Percentiles rank a stretch among this genome's conserved stretches.
Conservation (phyloP, 2,329 filamentous ascomycete species). For the Colletotrichum trifolii region DNA sequence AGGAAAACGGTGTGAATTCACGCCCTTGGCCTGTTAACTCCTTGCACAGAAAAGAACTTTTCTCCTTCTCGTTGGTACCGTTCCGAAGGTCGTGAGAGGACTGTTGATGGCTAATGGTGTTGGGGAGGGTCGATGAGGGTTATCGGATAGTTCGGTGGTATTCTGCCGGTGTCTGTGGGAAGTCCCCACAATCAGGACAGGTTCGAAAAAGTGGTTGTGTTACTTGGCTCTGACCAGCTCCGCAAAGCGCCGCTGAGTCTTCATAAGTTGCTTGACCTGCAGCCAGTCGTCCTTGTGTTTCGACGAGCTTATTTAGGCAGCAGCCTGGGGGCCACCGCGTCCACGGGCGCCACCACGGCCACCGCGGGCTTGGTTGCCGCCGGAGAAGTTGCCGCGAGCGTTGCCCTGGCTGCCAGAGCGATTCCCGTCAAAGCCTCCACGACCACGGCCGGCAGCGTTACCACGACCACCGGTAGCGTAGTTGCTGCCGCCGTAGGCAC, state of each 20-base stretch:
- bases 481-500: constrained; percentile 76
- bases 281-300: too few relatives aligned
- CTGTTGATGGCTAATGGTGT: constrained; percentile 1
- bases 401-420: constrained; percentile 65
- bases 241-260: too few relatives aligned
- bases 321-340: constrained; percentile 67
- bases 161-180: background rate
- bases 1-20: constrained; percentile 33
- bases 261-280: too few relatives aligned
- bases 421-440: constrained; percentile 71
- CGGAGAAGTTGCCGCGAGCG: constrained; percentile 75
- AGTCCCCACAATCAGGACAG: background rate
- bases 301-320: constrained; percentile 33
- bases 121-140: background rate
- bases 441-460: constrained; percentile 64
- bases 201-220: background rate
- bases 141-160: background rate
- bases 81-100: constrained; percentile 19
- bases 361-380: constrained; percentile 64
- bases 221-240: too few relatives aligned
- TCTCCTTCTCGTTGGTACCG: constrained; percentile 20
- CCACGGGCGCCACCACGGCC: constrained; percentile 76
- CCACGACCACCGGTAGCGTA: constrained; percentile 57
- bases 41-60: constrained; percentile 28
- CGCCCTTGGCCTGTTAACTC: constrained; percentile 32